Evolutionary conservation across 148 eudicot genomes (phyloP), one percentile per base, ranked within the genome.

Genomic region (Gaultheria prostrata): DNA sequence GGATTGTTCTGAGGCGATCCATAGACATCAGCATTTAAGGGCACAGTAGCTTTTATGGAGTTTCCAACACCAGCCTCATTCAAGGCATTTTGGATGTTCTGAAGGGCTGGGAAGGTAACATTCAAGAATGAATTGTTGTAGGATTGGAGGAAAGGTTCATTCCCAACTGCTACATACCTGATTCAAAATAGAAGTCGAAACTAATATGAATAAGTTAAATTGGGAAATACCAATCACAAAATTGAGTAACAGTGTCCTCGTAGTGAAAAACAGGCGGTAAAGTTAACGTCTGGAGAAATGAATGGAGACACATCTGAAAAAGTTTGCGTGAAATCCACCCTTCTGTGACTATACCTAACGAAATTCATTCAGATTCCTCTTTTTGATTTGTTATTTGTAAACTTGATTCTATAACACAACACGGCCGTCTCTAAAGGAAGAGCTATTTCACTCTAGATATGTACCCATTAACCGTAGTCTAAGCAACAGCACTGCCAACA

Each of bases 111-210:
- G 28, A 93, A 87, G 13, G 97, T 94, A 61, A 82, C 49, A 33
- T 89, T 90, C 43, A 87, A 56, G 80, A 89, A 96, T 18, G 94
- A 86, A 57, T 88, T 84, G 77, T 93, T 93, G 89, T 96, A 96
- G 54, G 95, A 67, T 76, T 81, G 85, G 59, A 96, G 91, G 79
- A 96, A 94, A 46, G 99, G 98, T 85, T 93, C 97, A 71, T 94
- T 96, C 69, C 98, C 98, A 63, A 95, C 97, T 11, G 95, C 98
- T 48, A 96, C 98, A 84, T 92, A 93, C 87, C 98, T 96, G 93
- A 82, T 80, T 80, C 56, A 85, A 70, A 1, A 87, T 72, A 33
- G 26, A 71, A 78, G 59, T 28, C 28, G 17, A 49, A 59, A 9
- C 61, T 4, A 13, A 26, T 24, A 65, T 12, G 17, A 65, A 12